Evolutionary conservation across 2,329 filamentous ascomycete species (phyloP).

Genomic region (Ophioceras dolichostomum): DNA sequence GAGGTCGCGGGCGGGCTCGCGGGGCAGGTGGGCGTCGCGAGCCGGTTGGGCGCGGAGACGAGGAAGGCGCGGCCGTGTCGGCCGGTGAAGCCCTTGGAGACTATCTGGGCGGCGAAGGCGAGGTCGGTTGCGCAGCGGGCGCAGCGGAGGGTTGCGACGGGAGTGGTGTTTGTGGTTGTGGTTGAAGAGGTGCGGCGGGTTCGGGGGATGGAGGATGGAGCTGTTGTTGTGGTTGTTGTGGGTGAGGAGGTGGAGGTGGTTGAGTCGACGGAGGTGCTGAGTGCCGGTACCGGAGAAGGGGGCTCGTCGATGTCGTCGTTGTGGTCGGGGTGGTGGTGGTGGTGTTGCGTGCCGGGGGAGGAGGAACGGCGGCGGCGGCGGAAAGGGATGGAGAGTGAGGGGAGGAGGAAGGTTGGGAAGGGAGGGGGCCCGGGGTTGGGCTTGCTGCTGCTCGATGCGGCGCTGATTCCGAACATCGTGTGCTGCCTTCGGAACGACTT

Average conservation of each 20-base stretch:
- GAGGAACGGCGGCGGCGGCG: slow-evolving; percentile 5
- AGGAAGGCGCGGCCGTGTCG: slow-evolving; percentile 53
- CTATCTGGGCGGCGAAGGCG: slow-evolving; percentile 47
- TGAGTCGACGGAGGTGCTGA: slow-evolving; percentile 11
- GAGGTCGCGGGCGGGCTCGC: slow-evolving; percentile 12
- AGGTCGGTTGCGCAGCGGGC: slow-evolving; percentile 45
- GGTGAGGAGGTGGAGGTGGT: slow-evolving; percentile 4
- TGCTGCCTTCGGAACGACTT: no score
- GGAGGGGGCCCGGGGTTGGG: neutral
- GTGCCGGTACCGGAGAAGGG: no score
- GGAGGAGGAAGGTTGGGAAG: slow-evolving; percentile 10
- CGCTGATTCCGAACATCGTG: no score
- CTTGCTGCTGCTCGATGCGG: no score
- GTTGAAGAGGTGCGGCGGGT: slow-evolving; percentile 8
- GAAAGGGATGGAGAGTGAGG: slow-evolving; percentile 11
- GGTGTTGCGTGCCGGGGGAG: neutral
- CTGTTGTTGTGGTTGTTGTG: slow-evolving; percentile 2
- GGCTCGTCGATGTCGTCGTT: neutral
- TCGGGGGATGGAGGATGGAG: no score
- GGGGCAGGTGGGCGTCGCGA: slow-evolving; percentile 5
- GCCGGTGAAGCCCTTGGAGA: slow-evolving; percentile 55
- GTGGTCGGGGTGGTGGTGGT: neutral
- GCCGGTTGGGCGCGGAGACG: slow-evolving; percentile 24
- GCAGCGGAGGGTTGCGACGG: slow-evolving; percentile 42
- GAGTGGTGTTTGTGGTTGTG: slow-evolving; percentile 4